Base-by-base conservation (phyloP, 345 rosid genomes). In the Moricandia moricandioides region DNA sequence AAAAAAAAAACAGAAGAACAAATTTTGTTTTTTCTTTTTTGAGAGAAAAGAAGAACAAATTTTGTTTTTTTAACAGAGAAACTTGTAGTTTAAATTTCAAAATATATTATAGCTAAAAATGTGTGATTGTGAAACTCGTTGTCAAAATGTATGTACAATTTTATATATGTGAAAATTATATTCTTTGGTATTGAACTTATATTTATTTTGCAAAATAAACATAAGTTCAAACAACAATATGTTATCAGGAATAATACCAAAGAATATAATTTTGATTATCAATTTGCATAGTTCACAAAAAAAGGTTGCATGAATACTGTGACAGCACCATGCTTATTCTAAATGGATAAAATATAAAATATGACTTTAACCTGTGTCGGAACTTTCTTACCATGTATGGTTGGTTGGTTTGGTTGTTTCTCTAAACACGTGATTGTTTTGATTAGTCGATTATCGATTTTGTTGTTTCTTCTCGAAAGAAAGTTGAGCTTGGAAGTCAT, bases 371-470 rank as follows among this genome's bases (percentile, higher is more conserved):
- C 31, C 16, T 63, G 17, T 30, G 11, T 39, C 10, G 51, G 33
- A 63, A 39, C 39, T 39, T 39, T 21, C 33, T 39, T 39, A 21
- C 33, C 18, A 24, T 21, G 33, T 18, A 21, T 21, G 24, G 24
- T 37, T 63, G 33, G 17, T 63, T 63, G 52, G 17, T 62, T 62
- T 16, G 51, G 18, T 47, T 47, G 6, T 47, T n/a, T 47, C 2
- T 62, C 14, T 62, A 37, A 37, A 37, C 43, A 80, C 79, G 11
- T 55, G 1, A 56, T 11, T 55, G n/a, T 56, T 56, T 14, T 62
- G 49, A 18, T 62, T 62, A 21, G 65, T 4, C 7, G 26, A 10
- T 35, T 62, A 2, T 4, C 7, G 26, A 10, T 35, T 62, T 1
- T 5, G 43, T 1, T 34, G 7, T 13, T n/a, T 14, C 18, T 17